phyloP scores from a whole-genome alignment of 2,329 filamentous ascomycete genomes.

The Daldinia eschscholtzii region DNA sequence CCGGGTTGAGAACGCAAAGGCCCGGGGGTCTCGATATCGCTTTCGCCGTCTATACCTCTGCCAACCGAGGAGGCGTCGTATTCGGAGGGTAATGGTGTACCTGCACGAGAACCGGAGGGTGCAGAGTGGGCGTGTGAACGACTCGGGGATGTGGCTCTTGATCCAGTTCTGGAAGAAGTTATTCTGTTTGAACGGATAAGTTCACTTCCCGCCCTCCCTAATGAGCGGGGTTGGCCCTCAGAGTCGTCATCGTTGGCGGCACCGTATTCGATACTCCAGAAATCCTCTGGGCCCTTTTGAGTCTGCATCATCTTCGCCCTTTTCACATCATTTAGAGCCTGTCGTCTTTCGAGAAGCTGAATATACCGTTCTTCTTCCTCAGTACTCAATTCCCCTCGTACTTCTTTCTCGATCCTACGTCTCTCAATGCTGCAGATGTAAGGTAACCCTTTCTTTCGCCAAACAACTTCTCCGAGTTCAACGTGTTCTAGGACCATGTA shows the following conservation, averaged over 20 bases:
- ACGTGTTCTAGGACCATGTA: slow-evolving; percentile 98
- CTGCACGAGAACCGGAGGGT: slow-evolving; percentile 56
- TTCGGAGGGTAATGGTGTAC: slow-evolving; percentile 53
- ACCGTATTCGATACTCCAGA: slow-evolving; percentile 89
- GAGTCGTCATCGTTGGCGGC: slow-evolving; percentile 66
- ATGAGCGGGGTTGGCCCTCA: slow-evolving; percentile 52
- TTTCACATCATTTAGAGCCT: slow-evolving; percentile 69
- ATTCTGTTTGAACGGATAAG: slow-evolving; percentile 39
- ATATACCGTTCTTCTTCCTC: slow-evolving; percentile 72
- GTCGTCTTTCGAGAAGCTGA: slow-evolving; percentile 69
- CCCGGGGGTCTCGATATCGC: slow-evolving; percentile 66
- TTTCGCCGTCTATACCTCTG: slow-evolving; percentile 58
- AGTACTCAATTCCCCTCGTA: slow-evolving; percentile 69
- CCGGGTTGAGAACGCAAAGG: slow-evolving; percentile 65
- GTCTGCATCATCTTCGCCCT: slow-evolving; percentile 66
- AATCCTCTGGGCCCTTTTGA: slow-evolving; percentile 69
- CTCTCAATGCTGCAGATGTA: slow-evolving; percentile 88
- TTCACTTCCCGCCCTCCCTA: slow-evolving; percentile 43
- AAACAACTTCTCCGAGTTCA: slow-evolving; percentile 91
- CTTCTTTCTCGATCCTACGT: slow-evolving; percentile 80
- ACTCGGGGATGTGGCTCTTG: slow-evolving; percentile 59
- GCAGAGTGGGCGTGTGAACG: slow-evolving; percentile 64
- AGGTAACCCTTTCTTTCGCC: slow-evolving; percentile 88
- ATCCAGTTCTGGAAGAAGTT: slow-evolving; percentile 44
- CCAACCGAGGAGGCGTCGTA: slow-evolving; percentile 52